A percentile compares a stretch with the other conserved stretches of the same genome.
Evolutionary conservation across 2,329 filamentous ascomycete genomes (phyloP).

Genomic region (Alternaria metachromatica): DNA sequence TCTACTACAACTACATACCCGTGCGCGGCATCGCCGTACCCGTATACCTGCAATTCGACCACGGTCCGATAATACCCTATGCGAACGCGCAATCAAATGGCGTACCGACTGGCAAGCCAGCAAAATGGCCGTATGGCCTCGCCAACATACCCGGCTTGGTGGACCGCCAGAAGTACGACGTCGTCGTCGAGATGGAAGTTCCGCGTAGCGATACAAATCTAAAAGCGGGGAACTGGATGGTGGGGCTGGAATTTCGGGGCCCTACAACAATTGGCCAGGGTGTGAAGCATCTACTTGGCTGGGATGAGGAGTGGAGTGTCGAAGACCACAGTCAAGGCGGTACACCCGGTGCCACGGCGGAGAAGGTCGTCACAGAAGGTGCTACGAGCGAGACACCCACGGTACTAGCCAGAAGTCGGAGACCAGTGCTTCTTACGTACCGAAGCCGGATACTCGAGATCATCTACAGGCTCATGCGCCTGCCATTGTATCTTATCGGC

Average conservation of each 20-base stretch:
- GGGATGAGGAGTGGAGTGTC: slow-evolving; percentile 42
- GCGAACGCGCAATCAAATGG: slow-evolving; percentile 10
- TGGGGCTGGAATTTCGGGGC: slow-evolving; percentile 73
- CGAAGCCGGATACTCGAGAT: slow-evolving; percentile 58
- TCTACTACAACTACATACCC: slow-evolving; percentile 74
- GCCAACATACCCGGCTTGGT: slow-evolving; percentile 51
- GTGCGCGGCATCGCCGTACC: slow-evolving; percentile 67
- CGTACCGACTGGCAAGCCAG: slow-evolving; percentile 2
- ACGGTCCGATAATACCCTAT: slow-evolving; percentile 10
- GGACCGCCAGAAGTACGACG: slow-evolving; percentile 82
- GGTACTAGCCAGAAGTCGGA: slow-evolving; percentile 61
- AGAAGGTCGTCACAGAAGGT: slow-evolving; percentile 5
- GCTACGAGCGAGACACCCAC: slow-evolving; percentile 23
- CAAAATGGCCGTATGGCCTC: slow-evolving; percentile 59
- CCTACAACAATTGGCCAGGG: slow-evolving; percentile 16
- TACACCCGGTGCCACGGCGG: slow-evolving; percentile 11
- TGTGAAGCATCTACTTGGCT: slow-evolving; percentile 32
- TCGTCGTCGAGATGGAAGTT: slow-evolving; percentile 75
- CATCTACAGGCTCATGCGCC: slow-evolving; percentile 38
- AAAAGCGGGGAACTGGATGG: slow-evolving; percentile 90
- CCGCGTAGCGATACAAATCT: slow-evolving; percentile 80
- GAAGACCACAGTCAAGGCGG: slow-evolving; percentile 30
- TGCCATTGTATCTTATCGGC: slow-evolving; percentile 74
- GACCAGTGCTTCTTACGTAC: slow-evolving; percentile 82
- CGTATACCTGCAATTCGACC: slow-evolving; percentile 71